Conservation (phyloP, 768 basidiomycete genomes). For the Tulasnella calospora region DNA sequence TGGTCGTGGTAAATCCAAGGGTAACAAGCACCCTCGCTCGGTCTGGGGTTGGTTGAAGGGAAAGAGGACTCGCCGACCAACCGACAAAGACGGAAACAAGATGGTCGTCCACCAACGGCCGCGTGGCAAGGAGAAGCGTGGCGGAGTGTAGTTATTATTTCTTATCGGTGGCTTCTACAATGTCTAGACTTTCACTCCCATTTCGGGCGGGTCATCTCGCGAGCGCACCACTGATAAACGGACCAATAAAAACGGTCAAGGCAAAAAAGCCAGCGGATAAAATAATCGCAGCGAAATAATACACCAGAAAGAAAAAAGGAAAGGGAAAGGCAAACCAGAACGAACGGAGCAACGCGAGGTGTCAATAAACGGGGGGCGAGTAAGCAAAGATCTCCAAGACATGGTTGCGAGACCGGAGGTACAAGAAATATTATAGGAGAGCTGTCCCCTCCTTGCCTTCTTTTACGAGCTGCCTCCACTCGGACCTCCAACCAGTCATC, state of each 20-base stretch:
- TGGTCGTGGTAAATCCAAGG: constrained; percentile 96
- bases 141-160: neutral
- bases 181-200: neutral
- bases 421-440: constrained; percentile 30
- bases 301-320: constrained; percentile 9
- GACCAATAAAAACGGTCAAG: constrained; percentile 12
- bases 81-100: constrained; percentile 74
- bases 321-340: neutral
- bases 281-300: neutral
- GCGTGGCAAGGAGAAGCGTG: constrained; percentile 54
- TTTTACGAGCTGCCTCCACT: constrained; percentile 59
- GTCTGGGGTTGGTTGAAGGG: constrained; percentile 94
- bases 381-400: neutral
- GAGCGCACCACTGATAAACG: neutral
- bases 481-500: constrained; percentile 71
- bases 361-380: neutral
- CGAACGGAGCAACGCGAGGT: neutral
- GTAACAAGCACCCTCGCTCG: constrained; percentile 87
- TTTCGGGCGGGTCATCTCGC: constrained; percentile 26
- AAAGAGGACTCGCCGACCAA: constrained; percentile 66
- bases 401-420: neutral
- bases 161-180: neutral
- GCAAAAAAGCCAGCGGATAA: neutral
- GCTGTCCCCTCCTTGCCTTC: constrained; percentile 36
- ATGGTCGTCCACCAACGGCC: constrained; percentile 84